Evolutionary conservation across 441 rosid genomes (phyloP).

Genomic region (Erodium chrysanthum): DNA sequence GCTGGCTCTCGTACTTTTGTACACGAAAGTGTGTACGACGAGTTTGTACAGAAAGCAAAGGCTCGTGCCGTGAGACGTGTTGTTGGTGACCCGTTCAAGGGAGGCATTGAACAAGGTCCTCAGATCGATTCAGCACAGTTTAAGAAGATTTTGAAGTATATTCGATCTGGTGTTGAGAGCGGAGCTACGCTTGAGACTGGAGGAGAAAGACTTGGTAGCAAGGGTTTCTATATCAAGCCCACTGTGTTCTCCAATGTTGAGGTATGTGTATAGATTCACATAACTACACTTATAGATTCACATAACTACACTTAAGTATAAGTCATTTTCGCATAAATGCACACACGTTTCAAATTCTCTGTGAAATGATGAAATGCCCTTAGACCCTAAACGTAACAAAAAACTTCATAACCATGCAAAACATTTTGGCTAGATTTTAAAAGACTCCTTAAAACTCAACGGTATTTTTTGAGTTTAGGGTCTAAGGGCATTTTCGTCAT

Average conservation of each 20-base stretch:
- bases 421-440: no score
- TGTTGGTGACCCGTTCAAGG: conserved; percentile 86
- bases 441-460: no score
- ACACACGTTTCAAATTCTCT: no score
- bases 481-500: no score
- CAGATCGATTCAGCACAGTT: conserved; percentile 30
- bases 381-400: no score
- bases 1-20: conserved; percentile 81
- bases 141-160: conserved; percentile 24
- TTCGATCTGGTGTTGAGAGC: conserved; percentile 21
- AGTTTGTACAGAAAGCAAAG: conserved; percentile 67
- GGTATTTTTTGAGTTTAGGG: no score
- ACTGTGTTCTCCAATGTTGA: conserved; percentile 26
- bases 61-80: conserved; percentile 57
- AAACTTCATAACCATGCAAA: no score
- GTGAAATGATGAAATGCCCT: no score
- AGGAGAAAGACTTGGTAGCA: conserved; percentile 21
- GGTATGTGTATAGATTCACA: conserved; percentile 9
- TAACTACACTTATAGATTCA: background rate
- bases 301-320: background rate
- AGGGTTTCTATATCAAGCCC: conserved; percentile 23
- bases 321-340: no score
- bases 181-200: conserved; percentile 27
- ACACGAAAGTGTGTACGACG: conserved; percentile 69
- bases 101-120: conserved; percentile 79